Base-by-base conservation (phyloP, 208 protist species). In the Trypanosoma avium region DNA sequence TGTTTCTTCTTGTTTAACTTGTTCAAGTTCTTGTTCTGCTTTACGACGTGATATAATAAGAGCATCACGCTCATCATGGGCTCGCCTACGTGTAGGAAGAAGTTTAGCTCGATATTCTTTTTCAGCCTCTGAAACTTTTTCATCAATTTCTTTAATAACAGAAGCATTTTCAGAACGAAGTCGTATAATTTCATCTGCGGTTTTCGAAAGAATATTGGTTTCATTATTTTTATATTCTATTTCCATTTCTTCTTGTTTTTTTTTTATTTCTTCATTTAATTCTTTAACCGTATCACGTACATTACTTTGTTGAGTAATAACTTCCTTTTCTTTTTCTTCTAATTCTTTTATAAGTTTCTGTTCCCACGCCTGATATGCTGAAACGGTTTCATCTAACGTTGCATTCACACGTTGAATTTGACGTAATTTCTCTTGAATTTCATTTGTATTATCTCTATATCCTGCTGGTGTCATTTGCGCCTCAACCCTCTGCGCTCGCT, bases 401-500 rank as follows among this genome's bases (percentile, higher is more conserved):
- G 42, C 26, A 42, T 52, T 65, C 10, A n/a, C 33, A 26, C 59
- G 59, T 36, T 65, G 2, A 36, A 50, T 27, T 32, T n/a, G 8
- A 45, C 45, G 24, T 12, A 65, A 36, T 26, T 35, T 9, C 0
- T 6, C 59, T 38, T 43, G 19, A 24, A 57, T 7, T 22, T 65
- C 48, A 29, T 42, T 4, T 24, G 42, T 13, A 19, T 73, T 61
- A 40, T 72, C 62, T 29, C 62, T 4, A 63, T 71, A 73, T 17
- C 19, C 32, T 17, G 48, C 57, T 24, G 61, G 60, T n/a, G 67
- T 64, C 58, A 71, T 73, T 42, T 73, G 61, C n/a, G 45, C 5
- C 21, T 70, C 56, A 15, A 97, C 92, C 35, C 85, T 84, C 62
- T 93, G 88, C 0, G 81, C 82, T 22, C 84, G 43, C 38, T 88